Evolutionary conservation across 2,329 filamentous ascomycete species (phyloP).

Genomic region (Colletotrichum tanaceti): DNA sequence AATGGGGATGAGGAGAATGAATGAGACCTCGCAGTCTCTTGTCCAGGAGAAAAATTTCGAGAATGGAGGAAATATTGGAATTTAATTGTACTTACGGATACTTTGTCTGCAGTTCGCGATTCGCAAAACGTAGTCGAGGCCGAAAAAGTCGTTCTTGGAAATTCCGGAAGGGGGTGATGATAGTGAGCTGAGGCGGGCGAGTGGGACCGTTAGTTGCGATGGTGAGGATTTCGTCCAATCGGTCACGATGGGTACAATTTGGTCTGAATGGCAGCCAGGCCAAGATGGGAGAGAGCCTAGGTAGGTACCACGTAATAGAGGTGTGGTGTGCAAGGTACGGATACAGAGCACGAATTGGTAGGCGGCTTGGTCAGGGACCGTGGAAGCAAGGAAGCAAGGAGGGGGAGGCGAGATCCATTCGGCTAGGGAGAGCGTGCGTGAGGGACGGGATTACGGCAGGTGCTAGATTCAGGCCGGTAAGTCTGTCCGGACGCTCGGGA

Average conservation of each 20-base stretch:
- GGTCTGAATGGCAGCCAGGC: constrained; percentile 26
- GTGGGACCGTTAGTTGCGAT: constrained; percentile 21
- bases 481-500: constrained; percentile 29
- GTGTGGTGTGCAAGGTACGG: constrained; percentile 28
- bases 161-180: background rate
- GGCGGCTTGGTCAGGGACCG: constrained; percentile 17
- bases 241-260: constrained; percentile 24
- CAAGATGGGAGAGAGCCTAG: background rate
- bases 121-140: background rate
- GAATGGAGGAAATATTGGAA: background rate
- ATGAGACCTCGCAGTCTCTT: background rate
- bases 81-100: too few species aligned
- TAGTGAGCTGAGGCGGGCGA: constrained; percentile 36
- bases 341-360: constrained; percentile 20
- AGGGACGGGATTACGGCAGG: constrained; percentile 28
- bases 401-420: background rate
- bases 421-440: background rate
- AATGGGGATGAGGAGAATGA: background rate
- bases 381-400: constrained; percentile 3
- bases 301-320: too few species aligned
- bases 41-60: background rate
- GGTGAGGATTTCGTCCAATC: constrained; percentile 24
- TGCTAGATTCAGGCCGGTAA: constrained; percentile 20
- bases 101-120: background rate
- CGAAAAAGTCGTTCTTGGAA: background rate